Evolutionary conservation across 1,284 basidiomycete species (phyloP), one percentile per base, ranked within the genome.

Genomic region (Vanrija sp.): DNA sequence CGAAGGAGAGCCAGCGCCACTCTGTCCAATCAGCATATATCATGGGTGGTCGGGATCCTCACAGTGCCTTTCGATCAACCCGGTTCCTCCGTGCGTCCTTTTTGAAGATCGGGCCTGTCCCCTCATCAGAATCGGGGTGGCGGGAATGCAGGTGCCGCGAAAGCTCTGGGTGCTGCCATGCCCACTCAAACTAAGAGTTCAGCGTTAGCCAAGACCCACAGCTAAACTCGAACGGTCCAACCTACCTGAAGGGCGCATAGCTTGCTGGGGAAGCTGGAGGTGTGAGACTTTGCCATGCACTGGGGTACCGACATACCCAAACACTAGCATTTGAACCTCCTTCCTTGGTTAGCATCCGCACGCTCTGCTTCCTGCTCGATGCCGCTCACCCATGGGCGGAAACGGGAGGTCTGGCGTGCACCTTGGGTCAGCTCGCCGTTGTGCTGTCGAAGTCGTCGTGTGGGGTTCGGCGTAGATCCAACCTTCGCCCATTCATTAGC

Each of bases 281-380:
- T 60, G 37, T 57, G 55, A 12, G 4, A 14, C 12, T 5, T 31
- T 31, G n/a, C n/a, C 47, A 20, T 10, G 15, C 36, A 27, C 9
- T 10, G 19, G 3, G 22, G 8, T 9, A 19, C 24, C 23, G 22
- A 25, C 68, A 49, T 41, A 72, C 71, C 75, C 89, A 66, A 88
- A 82, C 0, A 94, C 88, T 49, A 93, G 85, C 82, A 90, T 84
- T 56, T 89, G 86, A 87, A 92, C 92, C 41, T 73, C 72, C 72
- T 73, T 22, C 39, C 25, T 46, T 12, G 39, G 31, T 15, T 9
- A 6, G 46, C 43, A 31, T 12, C 15, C 3, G 9, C 15, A 5
- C 19, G 12, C 14, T 14, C 9, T 18, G 10, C 31, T 22, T 12
- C 7, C 14, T n/a, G 12, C 15, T 14, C 2, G 15, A 38, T 15